Percentiles rank a stretch among this genome's conserved stretches.
Conservation (phyloP, 2,329 filamentous ascomycete genomes). For the Botrytis fabae region DNA sequence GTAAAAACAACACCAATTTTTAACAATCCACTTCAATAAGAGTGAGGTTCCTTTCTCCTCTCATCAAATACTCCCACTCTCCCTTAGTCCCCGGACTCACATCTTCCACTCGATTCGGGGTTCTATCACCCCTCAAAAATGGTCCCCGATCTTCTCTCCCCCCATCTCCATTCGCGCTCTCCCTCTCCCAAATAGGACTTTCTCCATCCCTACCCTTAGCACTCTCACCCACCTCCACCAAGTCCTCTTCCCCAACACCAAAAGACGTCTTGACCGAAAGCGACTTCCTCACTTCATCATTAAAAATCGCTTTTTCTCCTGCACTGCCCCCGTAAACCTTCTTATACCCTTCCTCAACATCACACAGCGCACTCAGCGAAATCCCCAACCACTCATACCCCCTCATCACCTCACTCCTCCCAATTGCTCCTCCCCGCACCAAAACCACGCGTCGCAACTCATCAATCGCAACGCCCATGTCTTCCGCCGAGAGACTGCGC, state of each 20-base stretch:
- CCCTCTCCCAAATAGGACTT: slow-evolving; percentile 19
- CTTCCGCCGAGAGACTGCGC: slow-evolving; percentile 42
- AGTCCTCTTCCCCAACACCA: slow-evolving; percentile 6
- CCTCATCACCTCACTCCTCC: slow-evolving; percentile 52
- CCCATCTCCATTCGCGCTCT: background rate
- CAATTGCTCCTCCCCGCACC: slow-evolving; percentile 51
- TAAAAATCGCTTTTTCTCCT: slow-evolving; percentile 48
- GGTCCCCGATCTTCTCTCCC: slow-evolving; percentile 35
- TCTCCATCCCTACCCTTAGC: slow-evolving; percentile 30
- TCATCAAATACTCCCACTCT: slow-evolving; percentile 63
- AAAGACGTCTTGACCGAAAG: slow-evolving; percentile 32
- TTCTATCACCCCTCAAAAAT: slow-evolving; percentile 50
- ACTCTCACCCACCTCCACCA: slow-evolving; percentile 32
- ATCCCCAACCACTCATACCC: slow-evolving; percentile 60
- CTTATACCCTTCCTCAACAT: slow-evolving; percentile 58
- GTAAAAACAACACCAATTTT: background rate
- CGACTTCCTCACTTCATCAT: slow-evolving; percentile 39
- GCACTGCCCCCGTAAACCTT: slow-evolving; percentile 55
- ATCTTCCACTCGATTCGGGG: slow-evolving; percentile 61
- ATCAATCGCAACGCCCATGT: slow-evolving; percentile 61
- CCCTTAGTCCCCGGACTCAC: slow-evolving; percentile 62
- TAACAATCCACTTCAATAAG: slow-evolving; percentile 54
- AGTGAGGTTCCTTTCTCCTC: slow-evolving; percentile 47
- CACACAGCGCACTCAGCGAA: slow-evolving; percentile 50
- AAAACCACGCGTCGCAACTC: slow-evolving; percentile 61